Evolutionary conservation across 768 basidiomycete genomes (phyloP), one percentile per base, ranked within the genome.

Genomic region (Suillus decipiens): DNA sequence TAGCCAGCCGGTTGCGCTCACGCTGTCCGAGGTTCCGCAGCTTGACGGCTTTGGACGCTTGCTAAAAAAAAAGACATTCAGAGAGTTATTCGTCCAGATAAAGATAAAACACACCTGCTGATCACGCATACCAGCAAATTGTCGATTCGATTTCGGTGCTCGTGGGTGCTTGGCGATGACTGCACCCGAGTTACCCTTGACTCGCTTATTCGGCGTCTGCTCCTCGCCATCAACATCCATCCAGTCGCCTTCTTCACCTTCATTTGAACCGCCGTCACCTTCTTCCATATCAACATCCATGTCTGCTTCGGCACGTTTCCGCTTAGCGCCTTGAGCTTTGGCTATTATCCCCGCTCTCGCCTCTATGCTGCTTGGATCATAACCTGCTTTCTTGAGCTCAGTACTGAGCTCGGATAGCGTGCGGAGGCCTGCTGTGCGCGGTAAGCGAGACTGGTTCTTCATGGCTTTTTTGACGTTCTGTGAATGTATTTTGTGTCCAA

Each of bases 21-120:
- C 96, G 84, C 74, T 96, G 95, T 7, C 89, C 89, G 61, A 96
- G 84, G 70, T 93, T 92, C 67, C 93, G 90, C 63, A 98, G 81
- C 71, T 89, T 86, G 74, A 85, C 78, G 19, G 96, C 93, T 72
- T 89, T 89, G 64, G 86, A 81, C 37, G 82, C 86, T 89, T 97
- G 93, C 88, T 92, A n/a, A 67, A 43, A 43, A 53, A 57, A 48
- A 48, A 34, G 60, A 53, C 19, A 67, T 31, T 34, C 70, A 58
- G 60, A 60, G 62, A 58, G 34, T 64, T 58, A 53, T 48, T 34
- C 41, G 24, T 54, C 7, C 58, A 6, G 55, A 61, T 55, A 61
- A 48, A 28, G 39, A 50, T 15, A 41, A 43, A 33, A 81, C 86
- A 67, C 65, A 93, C 92, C 73, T 78, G 81, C 62, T 86, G 81